A percentile compares a stretch with the other conserved stretches of the same genome.
phyloP scores from a whole-genome alignment of 257 asterid genomes.

The Forsythia viridissima region DNA sequence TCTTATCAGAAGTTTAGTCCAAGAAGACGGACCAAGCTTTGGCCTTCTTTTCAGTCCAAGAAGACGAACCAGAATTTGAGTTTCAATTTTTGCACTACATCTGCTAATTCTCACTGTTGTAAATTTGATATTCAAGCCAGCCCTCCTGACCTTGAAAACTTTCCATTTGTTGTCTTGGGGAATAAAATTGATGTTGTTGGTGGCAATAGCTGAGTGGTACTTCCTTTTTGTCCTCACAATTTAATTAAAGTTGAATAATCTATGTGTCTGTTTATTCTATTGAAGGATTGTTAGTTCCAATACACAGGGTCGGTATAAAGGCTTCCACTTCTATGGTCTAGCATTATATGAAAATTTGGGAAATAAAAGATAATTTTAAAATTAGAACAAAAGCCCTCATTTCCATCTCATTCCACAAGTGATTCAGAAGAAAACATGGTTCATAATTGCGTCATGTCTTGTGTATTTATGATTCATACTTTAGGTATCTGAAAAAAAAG shows the following conservation, averaged over 20 bases:
- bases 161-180: conserved; percentile 62
- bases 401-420: not conserved
- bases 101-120: conserved; percentile 9
- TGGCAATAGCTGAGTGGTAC: conserved; percentile 70
- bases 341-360: not conserved
- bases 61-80: conserved; percentile 5
- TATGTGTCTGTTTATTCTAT: not conserved
- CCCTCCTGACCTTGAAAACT: conserved; percentile 64
- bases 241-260: not conserved
- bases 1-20: too few species aligned
- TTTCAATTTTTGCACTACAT: conserved; percentile 8
- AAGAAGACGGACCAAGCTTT: too few species aligned
- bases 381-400: not conserved
- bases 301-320: not conserved
- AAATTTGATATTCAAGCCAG: conserved; percentile 47
- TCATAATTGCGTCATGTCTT: too few species aligned
- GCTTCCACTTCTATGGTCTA: not conserved
- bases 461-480: too few species aligned
- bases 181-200: conserved; percentile 63
- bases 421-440: too few species aligned
- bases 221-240: conserved; percentile 2
- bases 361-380: not conserved
- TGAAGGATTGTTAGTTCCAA: not conserved
- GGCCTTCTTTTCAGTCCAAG: too few species aligned
- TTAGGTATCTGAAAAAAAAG: too few species aligned